phyloP scores from a whole-genome alignment of 192 early-diverging fungal genomes.

The Linnemannia elongata region DNA sequence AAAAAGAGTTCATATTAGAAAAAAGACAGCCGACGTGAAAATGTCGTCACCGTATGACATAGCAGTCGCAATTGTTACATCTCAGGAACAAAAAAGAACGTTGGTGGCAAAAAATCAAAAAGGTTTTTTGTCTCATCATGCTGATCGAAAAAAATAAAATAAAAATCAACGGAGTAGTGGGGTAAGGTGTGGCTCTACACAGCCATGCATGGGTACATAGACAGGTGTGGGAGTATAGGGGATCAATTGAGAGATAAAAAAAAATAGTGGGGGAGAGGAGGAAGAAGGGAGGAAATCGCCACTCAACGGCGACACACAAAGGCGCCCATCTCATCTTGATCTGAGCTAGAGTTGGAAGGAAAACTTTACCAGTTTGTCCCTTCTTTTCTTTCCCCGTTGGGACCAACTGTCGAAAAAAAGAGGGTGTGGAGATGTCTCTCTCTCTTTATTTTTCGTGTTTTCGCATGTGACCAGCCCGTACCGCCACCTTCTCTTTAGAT shows the following conservation, averaged over 20 bases:
- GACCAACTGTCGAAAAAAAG: background rate
- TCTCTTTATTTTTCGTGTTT: background rate
- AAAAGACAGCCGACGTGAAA: background rate
- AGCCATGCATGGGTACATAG: background rate
- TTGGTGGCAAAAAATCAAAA: constrained; percentile 2
- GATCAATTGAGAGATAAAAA: background rate
- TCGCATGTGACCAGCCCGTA: background rate
- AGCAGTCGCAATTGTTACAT: background rate
- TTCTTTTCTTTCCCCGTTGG: constrained; percentile 1
- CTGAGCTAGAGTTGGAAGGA: background rate
- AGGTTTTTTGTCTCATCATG: constrained; percentile 2
- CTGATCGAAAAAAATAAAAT: background rate
- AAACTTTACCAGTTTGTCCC: constrained; percentile 2
- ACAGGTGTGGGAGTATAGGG: background rate
- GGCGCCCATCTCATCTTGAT: constrained; percentile 9
- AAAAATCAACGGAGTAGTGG: no score
- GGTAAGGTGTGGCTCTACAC: background rate
- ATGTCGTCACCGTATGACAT: background rate
- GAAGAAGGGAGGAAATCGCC: background rate
- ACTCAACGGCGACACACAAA: background rate
- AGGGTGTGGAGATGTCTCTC: background rate
- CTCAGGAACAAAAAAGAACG: background rate
- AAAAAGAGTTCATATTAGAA: background rate
- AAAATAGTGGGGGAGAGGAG: background rate
- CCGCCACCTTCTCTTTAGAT: background rate